Percentiles rank a stretch among this genome's conserved stretches.
phyloP scores from a whole-genome alignment of 2,329 filamentous ascomycete species.

The Exserohilum turcica region DNA sequence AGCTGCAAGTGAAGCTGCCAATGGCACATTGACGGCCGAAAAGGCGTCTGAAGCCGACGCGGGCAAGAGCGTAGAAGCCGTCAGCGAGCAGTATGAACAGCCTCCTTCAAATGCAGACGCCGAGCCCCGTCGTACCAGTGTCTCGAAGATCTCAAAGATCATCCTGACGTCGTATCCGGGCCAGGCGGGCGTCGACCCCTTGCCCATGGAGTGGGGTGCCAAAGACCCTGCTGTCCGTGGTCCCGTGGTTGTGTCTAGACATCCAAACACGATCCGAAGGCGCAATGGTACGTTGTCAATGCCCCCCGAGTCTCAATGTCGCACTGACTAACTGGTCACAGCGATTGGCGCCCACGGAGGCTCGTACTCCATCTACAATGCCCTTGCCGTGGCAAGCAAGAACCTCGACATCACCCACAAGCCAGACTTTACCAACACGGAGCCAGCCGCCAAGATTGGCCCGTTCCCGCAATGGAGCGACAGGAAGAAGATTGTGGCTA shows the following conservation, averaged over 20 bases:
- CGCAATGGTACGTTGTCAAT: conserved; percentile 69
- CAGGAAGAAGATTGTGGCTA: conserved; percentile 91
- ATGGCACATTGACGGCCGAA: conserved; percentile 25
- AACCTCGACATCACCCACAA: conserved; percentile 83
- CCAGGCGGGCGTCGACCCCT: conserved; percentile 91
- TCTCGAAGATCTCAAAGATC: conserved; percentile 63
- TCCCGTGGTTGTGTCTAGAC: conserved; percentile 84
- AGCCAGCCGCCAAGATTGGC: conserved; percentile 87
- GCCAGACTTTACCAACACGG: conserved; percentile 80
- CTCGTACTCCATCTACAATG: conserved; percentile 95
- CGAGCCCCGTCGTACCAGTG: conserved; percentile 48
- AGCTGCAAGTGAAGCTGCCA: conserved; percentile 41
- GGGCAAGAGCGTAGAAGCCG: conserved; percentile 44
- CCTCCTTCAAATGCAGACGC: conserved; percentile 39
- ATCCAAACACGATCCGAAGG: conserved; percentile 73
- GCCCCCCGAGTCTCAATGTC: background rate
- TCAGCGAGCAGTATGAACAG: conserved; percentile 50
- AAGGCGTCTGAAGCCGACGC: conserved; percentile 43
- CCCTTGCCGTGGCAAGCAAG: conserved; percentile 87
- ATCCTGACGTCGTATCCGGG: conserved; percentile 86
- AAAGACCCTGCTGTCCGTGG: conserved; percentile 75
- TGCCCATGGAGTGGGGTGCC: conserved; percentile 86
- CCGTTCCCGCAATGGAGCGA: conserved; percentile 90
- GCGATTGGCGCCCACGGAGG: conserved; percentile 78
- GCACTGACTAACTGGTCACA: conserved; percentile 30